These are phyloP conservation scores for Annulohypoxylon moriforme DNA, from an alignment of 495 filamentous ascomycete species.

Conservation along the genomic window DNA sequence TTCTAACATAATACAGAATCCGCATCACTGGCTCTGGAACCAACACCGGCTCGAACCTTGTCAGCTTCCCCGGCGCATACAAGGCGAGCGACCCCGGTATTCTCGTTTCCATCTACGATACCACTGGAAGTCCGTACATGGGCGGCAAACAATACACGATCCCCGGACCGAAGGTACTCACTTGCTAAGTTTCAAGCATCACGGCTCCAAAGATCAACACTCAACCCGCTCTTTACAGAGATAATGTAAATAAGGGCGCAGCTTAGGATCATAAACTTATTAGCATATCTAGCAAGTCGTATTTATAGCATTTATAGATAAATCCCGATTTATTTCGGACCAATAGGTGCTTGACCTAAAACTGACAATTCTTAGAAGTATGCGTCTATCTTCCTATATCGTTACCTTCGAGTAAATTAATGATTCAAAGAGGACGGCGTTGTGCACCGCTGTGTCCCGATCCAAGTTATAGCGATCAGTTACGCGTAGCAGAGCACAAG, in stretches of 20 bases:
- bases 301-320: no score
- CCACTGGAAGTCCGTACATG: slow-evolving; percentile 48
- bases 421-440: no score
- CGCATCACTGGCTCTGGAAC: slow-evolving; percentile 61
- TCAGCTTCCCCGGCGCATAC: slow-evolving; percentile 62
- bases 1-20: slow-evolving; percentile 47
- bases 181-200: slow-evolving; percentile 34
- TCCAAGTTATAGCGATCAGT: background rate
- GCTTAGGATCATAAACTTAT: no score
- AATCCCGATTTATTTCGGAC: no score
- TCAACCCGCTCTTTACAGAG: no score
- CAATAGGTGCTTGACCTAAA: no score
- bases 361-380: background rate
- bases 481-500: background rate
- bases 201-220: background rate
- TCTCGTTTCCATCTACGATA: slow-evolving; percentile 57
- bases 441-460: no score
- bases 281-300: no score
- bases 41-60: slow-evolving; percentile 52
- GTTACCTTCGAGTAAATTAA: no score
- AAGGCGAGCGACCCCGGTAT: slow-evolving; percentile 58
- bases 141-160: slow-evolving; percentile 55
- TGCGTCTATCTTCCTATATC: no score
- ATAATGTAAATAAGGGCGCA: no score
- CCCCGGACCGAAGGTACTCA: slow-evolving; percentile 54